Percentiles rank a stretch among this genome's conserved stretches.
phyloP scores from a whole-genome alignment of 139 green algal species.

The Chlorella sp. region DNA sequence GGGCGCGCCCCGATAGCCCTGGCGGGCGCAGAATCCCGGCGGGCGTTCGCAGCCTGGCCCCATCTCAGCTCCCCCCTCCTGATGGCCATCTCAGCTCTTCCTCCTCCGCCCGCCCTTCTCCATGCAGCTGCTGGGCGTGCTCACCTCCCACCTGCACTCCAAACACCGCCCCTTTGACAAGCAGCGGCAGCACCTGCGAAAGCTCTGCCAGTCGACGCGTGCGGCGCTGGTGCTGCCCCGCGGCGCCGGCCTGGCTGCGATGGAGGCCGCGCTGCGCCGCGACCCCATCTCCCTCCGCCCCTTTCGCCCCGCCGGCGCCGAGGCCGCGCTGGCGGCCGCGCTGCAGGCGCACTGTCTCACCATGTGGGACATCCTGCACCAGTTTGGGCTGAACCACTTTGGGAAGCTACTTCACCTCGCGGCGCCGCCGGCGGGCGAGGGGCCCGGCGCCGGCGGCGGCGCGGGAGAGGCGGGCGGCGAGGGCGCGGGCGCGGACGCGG shows the following conservation, averaged over 20 bases:
- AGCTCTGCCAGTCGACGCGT: constrained; percentile 41
- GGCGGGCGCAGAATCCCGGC: no score
- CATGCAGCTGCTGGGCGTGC: constrained; percentile 32
- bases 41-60: neutral
- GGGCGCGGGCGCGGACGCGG: no score
- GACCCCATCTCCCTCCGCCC: constrained; percentile 26
- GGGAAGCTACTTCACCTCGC: no score
- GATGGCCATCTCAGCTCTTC: no score
- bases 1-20: no score
- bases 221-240: constrained; percentile 31
- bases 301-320: neutral
- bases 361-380: constrained; percentile 42
- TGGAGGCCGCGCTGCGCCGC: constrained; percentile 27
- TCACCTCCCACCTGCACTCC: constrained; percentile 33
- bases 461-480: no score
- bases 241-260: constrained; percentile 22
- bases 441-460: no score
- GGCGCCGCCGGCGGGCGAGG: neutral
- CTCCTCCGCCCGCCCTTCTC: neutral
- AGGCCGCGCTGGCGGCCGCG: constrained; percentile 8
- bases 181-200: constrained; percentile 39
- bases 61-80: neutral
- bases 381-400: constrained; percentile 44
- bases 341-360: constrained; percentile 36
- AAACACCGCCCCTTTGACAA: constrained; percentile 45